Evolutionary conservation across 305 asterid species (phyloP).

Genomic region (Lippia alba): DNA sequence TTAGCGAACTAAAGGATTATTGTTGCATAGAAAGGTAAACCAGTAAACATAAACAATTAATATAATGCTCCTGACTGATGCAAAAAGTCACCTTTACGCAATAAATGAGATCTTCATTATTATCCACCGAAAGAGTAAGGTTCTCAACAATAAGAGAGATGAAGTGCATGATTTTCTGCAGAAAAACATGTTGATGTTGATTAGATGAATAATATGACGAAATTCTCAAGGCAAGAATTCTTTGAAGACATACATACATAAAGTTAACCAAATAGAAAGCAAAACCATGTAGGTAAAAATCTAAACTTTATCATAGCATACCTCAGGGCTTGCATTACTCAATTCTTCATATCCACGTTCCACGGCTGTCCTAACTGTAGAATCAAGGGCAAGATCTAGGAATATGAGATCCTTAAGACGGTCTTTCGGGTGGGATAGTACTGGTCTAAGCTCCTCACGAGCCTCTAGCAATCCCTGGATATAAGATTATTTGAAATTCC

Average conservation of each 20-base stretch:
- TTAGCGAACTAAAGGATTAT: constrained; percentile 27
- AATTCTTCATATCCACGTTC: constrained; percentile 97
- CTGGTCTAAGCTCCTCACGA: constrained; percentile 95
- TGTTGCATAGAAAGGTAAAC: background rate
- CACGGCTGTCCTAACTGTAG: constrained; percentile 94
- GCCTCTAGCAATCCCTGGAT: constrained; percentile 94
- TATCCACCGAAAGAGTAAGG: constrained; percentile 81
- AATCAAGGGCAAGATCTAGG: constrained; percentile 95
- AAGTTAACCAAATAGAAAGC: background rate
- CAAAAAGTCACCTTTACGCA: constrained; percentile 78
- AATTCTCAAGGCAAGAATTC: constrained; percentile 4
- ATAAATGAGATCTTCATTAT: constrained; percentile 91
- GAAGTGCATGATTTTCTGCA: constrained; percentile 94
- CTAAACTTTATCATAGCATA: constrained; percentile 33
- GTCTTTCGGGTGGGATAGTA: constrained; percentile 69
- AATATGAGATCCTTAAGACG: constrained; percentile 95
- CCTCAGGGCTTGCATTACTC: constrained; percentile 86
- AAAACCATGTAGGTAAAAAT: background rate
- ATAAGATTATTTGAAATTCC: constrained; percentile 27
- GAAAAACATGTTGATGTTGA: constrained; percentile 29
- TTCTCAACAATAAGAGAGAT: constrained; percentile 92
- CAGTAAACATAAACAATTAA: constrained; percentile 14
- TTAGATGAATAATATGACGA: constrained; percentile 14
- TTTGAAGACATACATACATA: background rate
- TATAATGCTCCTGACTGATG: constrained; percentile 1